Conservation (phyloP, 768 basidiomycete species). For the Leucogyrophana mollusca region DNA sequence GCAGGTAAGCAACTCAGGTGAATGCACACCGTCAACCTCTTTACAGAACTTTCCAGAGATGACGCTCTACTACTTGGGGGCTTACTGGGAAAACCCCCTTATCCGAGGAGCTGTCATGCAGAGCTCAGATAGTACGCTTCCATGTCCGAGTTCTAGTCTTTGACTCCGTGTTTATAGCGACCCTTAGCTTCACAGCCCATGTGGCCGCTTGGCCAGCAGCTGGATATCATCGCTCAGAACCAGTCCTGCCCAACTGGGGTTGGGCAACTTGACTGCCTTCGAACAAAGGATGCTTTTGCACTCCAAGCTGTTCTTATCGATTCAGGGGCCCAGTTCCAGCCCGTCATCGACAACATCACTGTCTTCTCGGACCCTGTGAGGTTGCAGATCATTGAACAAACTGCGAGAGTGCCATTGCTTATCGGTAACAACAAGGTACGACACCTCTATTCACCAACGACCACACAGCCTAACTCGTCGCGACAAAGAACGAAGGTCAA, state of each 20-base stretch:
- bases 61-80: constrained; percentile 22
- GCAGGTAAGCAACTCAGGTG: constrained; percentile 8
- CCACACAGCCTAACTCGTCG: too few species aligned
- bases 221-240: constrained; percentile 15
- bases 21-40: background rate
- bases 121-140: constrained; percentile 20
- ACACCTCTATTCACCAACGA: too few species aligned
- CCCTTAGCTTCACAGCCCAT: constrained; percentile 20
- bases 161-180: background rate
- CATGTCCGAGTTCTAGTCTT: background rate
- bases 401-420: constrained; percentile 17
- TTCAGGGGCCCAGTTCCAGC: constrained; percentile 24
- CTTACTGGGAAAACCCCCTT: constrained; percentile 13
- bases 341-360: constrained; percentile 23
- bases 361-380: constrained; percentile 22
- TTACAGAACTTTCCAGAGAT: constrained; percentile 8
- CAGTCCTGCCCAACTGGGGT: constrained; percentile 15
- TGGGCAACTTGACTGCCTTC: constrained; percentile 20
- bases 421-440: constrained; percentile 20
- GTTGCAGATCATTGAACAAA: constrained; percentile 15
- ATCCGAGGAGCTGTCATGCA: constrained; percentile 22
- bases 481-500: constrained; percentile 15
- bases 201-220: constrained; percentile 18
- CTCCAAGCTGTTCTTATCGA: constrained; percentile 16
- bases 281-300: constrained; percentile 14